Evolutionary conservation across 1,284 basidiomycete species (phyloP), one percentile per base, ranked within the genome.

Genomic region (Ceratobasidium sp.): DNA sequence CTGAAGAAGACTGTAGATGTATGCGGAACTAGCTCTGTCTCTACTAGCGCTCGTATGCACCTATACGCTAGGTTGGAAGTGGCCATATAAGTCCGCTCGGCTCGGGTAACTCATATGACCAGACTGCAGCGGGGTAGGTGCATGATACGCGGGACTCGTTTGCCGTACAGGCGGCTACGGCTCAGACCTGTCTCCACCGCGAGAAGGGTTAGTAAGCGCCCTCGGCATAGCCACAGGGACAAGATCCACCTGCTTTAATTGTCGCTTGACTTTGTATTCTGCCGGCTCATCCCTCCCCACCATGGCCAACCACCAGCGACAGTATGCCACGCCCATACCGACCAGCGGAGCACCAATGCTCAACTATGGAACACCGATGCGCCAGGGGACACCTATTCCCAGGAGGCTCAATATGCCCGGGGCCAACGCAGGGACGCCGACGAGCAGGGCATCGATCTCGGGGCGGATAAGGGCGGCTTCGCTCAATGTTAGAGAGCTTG

Each of bases 101-200:
- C 41, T 61, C 58, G 37, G 34, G 41, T 61, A 61, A 34, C 58
- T 61, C 58, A 68, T 43, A 43, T 56, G 65, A 68, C 39, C 65
- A 34, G n/a, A 29, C 24, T 37, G 53, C 31, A 56, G 65, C 39
- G 51, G 65, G 65, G 65, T 39, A 56, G 46, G 27, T 19, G 39
- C 22, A 27, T 71, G 66, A 71, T 71, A 59, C 54, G 66, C 66
- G 54, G 54, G 19, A 22, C 27, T 54, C 22, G 54, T 65, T 34
- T 65, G 46, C 63, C 63, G 65, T 46, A 71, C 27, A 71, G 66
- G 54, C 66, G 66, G 39, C 53, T 59, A 9, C 19, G 66, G 66
- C 54, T 71, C 66, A 59, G 66, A 59, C 54, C 54, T 71, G 66
- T 43, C 34, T 34, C 53, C 39, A 68, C 65, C 66, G 66, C 66